phyloP scores from a whole-genome alignment of 208 protist genomes.

The Borovskyia barvae region DNA sequence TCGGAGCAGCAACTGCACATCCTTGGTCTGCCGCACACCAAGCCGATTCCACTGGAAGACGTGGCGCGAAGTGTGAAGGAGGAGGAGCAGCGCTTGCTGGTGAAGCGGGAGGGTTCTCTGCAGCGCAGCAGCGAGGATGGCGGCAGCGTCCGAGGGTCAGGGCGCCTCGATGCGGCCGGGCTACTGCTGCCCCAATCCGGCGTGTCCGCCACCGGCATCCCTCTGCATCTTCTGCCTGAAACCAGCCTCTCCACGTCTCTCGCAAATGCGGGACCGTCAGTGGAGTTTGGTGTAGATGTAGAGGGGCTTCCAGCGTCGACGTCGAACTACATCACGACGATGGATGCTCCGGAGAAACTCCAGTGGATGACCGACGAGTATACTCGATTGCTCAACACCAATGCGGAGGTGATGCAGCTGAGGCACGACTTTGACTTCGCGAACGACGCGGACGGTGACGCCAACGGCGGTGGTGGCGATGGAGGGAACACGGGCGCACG shows the following conservation, averaged over 20 bases:
- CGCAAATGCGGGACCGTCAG: neutral
- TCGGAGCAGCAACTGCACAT: slow-evolving; percentile 79
- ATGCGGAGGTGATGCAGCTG: slow-evolving; percentile 64
- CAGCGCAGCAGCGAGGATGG: slow-evolving; percentile 9
- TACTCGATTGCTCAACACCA: slow-evolving; percentile 49
- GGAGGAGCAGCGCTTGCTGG: slow-evolving; percentile 67
- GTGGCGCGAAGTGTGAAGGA: slow-evolving; percentile 65
- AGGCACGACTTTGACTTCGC: slow-evolving; percentile 73
- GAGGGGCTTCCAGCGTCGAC: neutral
- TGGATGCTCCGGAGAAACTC: slow-evolving; percentile 37
- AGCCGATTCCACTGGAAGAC: slow-evolving; percentile 59
- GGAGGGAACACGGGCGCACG: neutral
- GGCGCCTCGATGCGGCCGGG: neutral
- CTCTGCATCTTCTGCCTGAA: slow-evolving; percentile 4
- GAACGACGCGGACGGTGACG: slow-evolving; percentile 7
- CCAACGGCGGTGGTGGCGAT: neutral
- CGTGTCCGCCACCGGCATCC: slow-evolving; percentile 4
- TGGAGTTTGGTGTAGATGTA: neutral
- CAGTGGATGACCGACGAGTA: slow-evolving; percentile 49
- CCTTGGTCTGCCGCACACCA: slow-evolving; percentile 75
- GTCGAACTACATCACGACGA: neutral
- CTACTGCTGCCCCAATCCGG: neutral
- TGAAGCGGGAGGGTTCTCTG: slow-evolving; percentile 49
- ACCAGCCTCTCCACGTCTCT: slow-evolving; percentile 6
- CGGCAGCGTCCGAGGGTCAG: neutral